Evolutionary conservation across 176 grass and related monocot species (phyloP), one percentile per base, ranked within the genome.

Genomic region (Ensete ventricosum): DNA sequence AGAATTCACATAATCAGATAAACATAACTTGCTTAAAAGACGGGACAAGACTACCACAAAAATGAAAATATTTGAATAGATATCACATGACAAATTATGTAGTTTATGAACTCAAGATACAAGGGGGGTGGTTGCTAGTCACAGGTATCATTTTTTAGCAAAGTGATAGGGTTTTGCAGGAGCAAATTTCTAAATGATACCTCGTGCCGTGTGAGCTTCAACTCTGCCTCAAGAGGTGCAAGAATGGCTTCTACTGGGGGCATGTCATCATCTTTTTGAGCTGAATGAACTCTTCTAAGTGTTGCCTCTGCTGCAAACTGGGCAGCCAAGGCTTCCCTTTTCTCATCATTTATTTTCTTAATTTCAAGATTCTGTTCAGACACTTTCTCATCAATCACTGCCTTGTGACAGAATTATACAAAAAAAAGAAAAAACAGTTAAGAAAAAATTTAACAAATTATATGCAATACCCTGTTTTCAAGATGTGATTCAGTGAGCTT

Each of bases 211-310:
- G 90, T 77, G 22, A 93, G 81, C 73, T 94, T 98, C 9, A 98
- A 84, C 77, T 98, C 95, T 9, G 95, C 95, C 70, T 98, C 95
- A 72, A 98, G 82, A 51, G 95, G 95, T 9, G 95, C 95, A 13
- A 98, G 95, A 84, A 98, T 98, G 76, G 95, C 95, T 79, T 98
- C 95, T 14, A 98, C 91, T 22, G 95, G 95, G 20, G 95, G 95
- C 88, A 93, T 98, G 80, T 98, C 90, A 34, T 98, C 90, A 62
- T 98, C 95, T 70, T 98, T 98, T 72, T 98, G 95, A 13, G 95
- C 95, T 2, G 95, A 86, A 82, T 98, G 95, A 68, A 98, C 95
- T 84, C 95, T 94, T 76, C 90, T 80, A 54, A 98, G 88, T 25
- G 95, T 98, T 50, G 95, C 90, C 71, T 98, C 95, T 8, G 90